A percentile compares a stretch with the other conserved stretches of the same genome.
Conservation (phyloP, 2,329 filamentous ascomycete genomes). For the Curvularia sp. region DNA sequence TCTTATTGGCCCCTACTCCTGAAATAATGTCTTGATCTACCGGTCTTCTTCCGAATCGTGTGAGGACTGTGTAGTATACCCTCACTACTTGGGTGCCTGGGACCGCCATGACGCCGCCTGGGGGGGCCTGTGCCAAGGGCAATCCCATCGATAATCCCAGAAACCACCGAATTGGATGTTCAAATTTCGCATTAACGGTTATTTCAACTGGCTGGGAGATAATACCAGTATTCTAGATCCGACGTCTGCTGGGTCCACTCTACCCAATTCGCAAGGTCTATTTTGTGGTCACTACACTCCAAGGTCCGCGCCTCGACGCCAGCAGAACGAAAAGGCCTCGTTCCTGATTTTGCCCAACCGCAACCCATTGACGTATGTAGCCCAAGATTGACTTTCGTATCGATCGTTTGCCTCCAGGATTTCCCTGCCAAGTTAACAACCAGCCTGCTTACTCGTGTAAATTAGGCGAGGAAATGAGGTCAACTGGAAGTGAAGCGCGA, state of each 20-base stretch:
- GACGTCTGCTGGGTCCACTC: background rate
- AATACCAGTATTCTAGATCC: too few relatives aligned
- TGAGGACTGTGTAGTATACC: constrained; percentile 6
- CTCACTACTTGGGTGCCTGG: constrained; percentile 6
- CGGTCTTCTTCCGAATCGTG: constrained; percentile 23
- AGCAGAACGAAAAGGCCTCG: background rate
- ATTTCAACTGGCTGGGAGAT: background rate
- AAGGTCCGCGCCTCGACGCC: background rate
- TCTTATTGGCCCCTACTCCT: constrained; percentile 25
- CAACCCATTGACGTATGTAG: background rate
- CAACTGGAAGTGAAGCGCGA: constrained; percentile 14
- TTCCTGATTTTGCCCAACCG: background rate
- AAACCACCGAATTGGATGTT: constrained; percentile 1
- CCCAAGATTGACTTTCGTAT: constrained; percentile 1
- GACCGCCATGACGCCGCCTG: constrained; percentile 17
- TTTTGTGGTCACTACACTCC: background rate
- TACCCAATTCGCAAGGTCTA: background rate
- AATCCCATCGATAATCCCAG: constrained; percentile 27
- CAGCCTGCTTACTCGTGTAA: constrained; percentile 18
- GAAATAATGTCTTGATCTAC: constrained; percentile 30
- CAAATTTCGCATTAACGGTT: background rate
- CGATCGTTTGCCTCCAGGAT: constrained; percentile 5
- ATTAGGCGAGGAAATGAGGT: constrained; percentile 17
- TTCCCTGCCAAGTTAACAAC: constrained; percentile 5
- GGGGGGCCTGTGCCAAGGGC: constrained; percentile 21